phyloP scores from a whole-genome alignment of 2,329 filamentous ascomycete species.

The Aspergillus carbonarius region DNA sequence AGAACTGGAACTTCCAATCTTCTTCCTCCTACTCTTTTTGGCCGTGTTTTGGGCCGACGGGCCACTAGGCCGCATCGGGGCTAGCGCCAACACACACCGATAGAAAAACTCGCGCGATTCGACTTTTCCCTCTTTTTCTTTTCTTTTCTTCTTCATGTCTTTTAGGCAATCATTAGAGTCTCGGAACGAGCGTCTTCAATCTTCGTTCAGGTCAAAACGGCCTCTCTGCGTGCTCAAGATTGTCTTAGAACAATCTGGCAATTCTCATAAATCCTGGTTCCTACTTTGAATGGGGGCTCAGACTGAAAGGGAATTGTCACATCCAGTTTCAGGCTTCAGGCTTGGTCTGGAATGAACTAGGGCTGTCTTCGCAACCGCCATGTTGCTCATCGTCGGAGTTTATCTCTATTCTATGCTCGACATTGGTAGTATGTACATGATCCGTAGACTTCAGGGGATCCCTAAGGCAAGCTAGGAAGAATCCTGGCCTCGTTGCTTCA shows the following conservation, averaged over 20 bases:
- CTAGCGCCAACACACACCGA: constrained; percentile 31
- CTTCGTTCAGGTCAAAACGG: constrained; percentile 83
- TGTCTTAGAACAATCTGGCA: constrained; percentile 77
- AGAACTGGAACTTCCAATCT: constrained; percentile 21
- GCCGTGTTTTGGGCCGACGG: constrained; percentile 29
- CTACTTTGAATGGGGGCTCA: constrained; percentile 55
- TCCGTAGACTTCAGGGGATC: background rate
- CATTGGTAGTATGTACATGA: constrained; percentile 9
- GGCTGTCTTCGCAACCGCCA: background rate
- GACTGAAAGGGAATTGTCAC: constrained; percentile 51
- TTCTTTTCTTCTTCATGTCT: constrained; percentile 56
- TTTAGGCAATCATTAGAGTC: constrained; percentile 98
- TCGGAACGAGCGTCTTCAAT: constrained; percentile 83
- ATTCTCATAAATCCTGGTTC: constrained; percentile 70
- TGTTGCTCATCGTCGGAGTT: background rate
- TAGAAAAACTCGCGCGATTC: constrained; percentile 29
- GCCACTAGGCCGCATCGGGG: constrained; percentile 29
- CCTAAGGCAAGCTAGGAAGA: background rate
- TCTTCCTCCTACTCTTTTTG: constrained; percentile 32
- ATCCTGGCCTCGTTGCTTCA: constrained; percentile 67
- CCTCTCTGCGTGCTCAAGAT: constrained; percentile 97
- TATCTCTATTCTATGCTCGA: background rate
- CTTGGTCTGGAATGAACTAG: background rate
- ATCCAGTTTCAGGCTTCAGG: constrained; percentile 20
- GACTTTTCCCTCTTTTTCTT: constrained; percentile 39